Base-by-base conservation (phyloP, 2,329 filamentous ascomycete genomes). In the Penicillium sp. region DNA sequence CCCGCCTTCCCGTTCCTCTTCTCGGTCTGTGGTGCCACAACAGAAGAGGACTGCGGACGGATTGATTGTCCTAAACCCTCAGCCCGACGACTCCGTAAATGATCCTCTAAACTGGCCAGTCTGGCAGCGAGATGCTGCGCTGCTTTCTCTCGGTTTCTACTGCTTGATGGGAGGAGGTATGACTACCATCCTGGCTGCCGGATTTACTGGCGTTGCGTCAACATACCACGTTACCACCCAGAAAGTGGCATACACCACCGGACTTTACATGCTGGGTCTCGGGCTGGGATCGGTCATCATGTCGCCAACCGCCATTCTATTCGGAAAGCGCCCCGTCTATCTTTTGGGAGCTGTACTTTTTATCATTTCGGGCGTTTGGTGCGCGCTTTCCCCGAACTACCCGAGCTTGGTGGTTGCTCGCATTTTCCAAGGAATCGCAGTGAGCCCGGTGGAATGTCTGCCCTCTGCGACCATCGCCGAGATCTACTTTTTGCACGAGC, bases 401-500 rank as follows among this genome's bases (percentile, higher is more conserved):
- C 65, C 76, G 2, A 94, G 88, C 7, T 75, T 97, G 25, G 73
- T 94, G 4, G 64, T 89, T 7, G 91, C 88, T 17, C 79, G 91
- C 38, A 81, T 97, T 33, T 84, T 96, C 46, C 87, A 94, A 64
- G 93, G 91, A 3, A 74, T 96, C 7, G 84, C 89, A 0, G 83
- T 96, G 33, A 93, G 87, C 50, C 88, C 89, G 0, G 87, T 95
- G 7, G 91, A 97, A 64, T 94, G 89, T 58, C 75, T 97, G 19
- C 91, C 91, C 0, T 94, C 88, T 4, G 90, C 91, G 11, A 95
- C 89, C 0, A 91, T 97, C 56, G 89, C 90, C 3, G 91, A 97
- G 65, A 96, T 97, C 45, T 97, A 90, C 71, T 96, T 95, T 59
- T 73, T 97, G 14, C 91, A 97, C 57, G 91, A 97, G 68, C 78